Evolutionary conservation across 306 rosid genomes (phyloP).

Genomic region (Ziziphus jujuba): DNA sequence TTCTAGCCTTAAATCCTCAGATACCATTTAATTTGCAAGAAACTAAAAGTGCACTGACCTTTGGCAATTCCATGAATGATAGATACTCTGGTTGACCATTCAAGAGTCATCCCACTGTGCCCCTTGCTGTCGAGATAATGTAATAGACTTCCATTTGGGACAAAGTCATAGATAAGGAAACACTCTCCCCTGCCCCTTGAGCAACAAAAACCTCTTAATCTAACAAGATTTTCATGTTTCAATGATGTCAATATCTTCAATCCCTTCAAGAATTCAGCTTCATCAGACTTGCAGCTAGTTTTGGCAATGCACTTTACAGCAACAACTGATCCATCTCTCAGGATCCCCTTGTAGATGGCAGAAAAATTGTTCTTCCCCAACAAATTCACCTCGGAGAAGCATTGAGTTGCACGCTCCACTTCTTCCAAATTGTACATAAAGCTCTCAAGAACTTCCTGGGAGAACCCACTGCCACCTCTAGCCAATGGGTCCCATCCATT

Average conservation of each 20-base stretch:
- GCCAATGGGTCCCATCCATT: slow-evolving; percentile 59
- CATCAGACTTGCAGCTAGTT: slow-evolving; percentile 84
- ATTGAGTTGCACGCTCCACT: slow-evolving; percentile 51
- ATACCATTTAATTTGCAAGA: neutral
- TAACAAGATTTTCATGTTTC: slow-evolving; percentile 73
- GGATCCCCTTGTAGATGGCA: slow-evolving; percentile 52
- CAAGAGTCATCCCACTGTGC: slow-evolving; percentile 44
- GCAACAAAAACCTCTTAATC: slow-evolving; percentile 89
- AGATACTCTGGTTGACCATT: slow-evolving; percentile 80
- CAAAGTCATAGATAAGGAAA: slow-evolving; percentile 69
- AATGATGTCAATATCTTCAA: slow-evolving; percentile 64
- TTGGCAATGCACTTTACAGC: slow-evolving; percentile 67
- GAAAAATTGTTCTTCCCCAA: slow-evolving; percentile 60
- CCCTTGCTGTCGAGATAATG: slow-evolving; percentile 58
- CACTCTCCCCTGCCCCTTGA: slow-evolving; percentile 81
- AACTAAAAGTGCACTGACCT: slow-evolving; percentile 46
- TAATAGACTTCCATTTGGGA: slow-evolving; percentile 56
- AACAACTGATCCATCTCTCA: slow-evolving; percentile 77
- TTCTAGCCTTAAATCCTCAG: neutral
- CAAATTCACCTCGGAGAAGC: slow-evolving; percentile 54
- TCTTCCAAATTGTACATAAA: slow-evolving; percentile 51
- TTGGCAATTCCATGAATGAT: slow-evolving; percentile 74
- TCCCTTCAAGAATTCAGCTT: slow-evolving; percentile 74
- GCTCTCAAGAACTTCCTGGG: slow-evolving; percentile 51
- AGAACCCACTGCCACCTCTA: slow-evolving; percentile 43